These are phyloP conservation scores for Styphnolobium japonicum DNA, from an alignment of 306 rosid species.

Conservation along the genomic window DNA sequence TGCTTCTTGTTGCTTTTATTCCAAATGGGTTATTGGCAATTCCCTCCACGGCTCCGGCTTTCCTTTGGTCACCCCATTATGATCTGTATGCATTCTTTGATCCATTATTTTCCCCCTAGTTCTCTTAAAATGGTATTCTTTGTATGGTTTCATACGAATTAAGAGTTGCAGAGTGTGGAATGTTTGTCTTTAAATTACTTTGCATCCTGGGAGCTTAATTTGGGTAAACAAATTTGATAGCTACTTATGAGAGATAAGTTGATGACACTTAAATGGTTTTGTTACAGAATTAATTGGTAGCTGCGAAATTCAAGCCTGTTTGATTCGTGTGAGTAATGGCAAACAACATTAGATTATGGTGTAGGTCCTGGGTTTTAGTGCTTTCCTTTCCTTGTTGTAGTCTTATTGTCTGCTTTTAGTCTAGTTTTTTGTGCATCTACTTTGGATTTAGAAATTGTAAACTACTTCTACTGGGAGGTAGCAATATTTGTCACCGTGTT, in stretches of 20 bases:
- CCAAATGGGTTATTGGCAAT: slow-evolving; percentile 42
- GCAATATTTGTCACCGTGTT: too few relatives aligned
- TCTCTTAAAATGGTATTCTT: too few relatives aligned
- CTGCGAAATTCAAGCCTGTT: neutral
- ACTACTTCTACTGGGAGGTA: too few relatives aligned
- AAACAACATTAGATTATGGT: neutral
- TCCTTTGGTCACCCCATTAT: slow-evolving; percentile 81
- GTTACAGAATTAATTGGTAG: neutral
- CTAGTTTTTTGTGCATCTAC: too few relatives aligned
- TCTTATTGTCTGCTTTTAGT: too few relatives aligned
- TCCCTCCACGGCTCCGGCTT: slow-evolving; percentile 79
- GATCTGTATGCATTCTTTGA: slow-evolving; percentile 12
- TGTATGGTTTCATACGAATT: too few relatives aligned
- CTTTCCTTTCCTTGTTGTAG: too few relatives aligned
- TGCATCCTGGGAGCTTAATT: neutral
- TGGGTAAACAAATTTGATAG: neutral
- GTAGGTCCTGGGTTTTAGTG: too few relatives aligned
- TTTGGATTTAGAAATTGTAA: too few relatives aligned
- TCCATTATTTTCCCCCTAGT: too few relatives aligned
- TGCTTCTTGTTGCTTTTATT: slow-evolving; percentile 40
- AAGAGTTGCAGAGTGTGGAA: too few relatives aligned
- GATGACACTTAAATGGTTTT: neutral
- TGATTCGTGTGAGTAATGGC: neutral
- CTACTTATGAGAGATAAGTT: neutral
- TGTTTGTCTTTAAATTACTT: neutral